Conservation (phyloP, 169 alveolate genomes). For the Miamiensis avidus region DNA sequence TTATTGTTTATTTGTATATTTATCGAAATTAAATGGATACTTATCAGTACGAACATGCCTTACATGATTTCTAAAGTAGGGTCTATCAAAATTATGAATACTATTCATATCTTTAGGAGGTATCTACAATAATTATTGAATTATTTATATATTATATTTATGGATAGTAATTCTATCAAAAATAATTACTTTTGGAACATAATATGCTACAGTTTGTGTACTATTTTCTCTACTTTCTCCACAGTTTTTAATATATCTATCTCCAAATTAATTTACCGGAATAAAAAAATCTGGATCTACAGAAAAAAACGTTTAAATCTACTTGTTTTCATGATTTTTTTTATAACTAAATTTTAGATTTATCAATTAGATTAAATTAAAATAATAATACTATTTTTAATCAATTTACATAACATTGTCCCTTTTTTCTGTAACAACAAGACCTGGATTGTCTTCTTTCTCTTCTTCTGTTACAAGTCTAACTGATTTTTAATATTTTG, state of each 20-base stretch:
- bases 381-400: no score
- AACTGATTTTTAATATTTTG: not conserved
- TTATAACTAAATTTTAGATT: no score
- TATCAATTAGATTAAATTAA: not conserved
- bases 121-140: not conserved
- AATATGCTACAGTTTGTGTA: not conserved
- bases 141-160: no score
- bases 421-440: not conserved
- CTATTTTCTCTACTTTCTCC: not conserved
- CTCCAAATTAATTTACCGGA: not conserved
- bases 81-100: not conserved
- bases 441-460: not conserved
- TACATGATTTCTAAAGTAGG: not conserved
- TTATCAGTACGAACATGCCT: not conserved
- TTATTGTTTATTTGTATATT: not conserved
- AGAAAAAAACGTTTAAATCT: not conserved
- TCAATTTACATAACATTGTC: not conserved
- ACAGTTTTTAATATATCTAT: not conserved
- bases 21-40: not conserved
- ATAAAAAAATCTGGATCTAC: not conserved
- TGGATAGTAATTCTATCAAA: not conserved
- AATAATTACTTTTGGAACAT: not conserved
- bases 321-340: not conserved
- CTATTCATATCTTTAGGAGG: not conserved
- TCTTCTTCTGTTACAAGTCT: not conserved